Conservation (phyloP, 2,329 filamentous ascomycete genomes). For the Fusarium humuli region DNA sequence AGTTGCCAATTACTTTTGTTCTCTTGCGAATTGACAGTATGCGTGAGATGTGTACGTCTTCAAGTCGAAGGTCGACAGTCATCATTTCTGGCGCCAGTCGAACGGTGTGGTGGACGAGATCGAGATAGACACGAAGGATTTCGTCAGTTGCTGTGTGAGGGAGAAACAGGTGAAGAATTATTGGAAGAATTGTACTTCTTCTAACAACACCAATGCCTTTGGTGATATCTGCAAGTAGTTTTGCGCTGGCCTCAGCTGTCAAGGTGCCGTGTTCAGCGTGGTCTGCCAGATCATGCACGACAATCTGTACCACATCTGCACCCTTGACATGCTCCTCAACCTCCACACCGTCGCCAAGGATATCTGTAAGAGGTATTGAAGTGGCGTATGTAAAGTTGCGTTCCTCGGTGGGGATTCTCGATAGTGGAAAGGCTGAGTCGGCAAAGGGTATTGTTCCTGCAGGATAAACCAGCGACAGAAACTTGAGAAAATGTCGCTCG, state of each 20-base stretch:
- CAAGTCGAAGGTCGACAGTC: conserved; percentile 70
- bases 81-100: conserved; percentile 72
- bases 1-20: conserved; percentile 72
- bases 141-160: conserved; percentile 43
- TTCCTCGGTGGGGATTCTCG: conserved; percentile 69
- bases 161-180: conserved; percentile 64
- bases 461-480: conserved; percentile 71
- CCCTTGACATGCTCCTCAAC: conserved; percentile 75
- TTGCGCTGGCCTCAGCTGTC: conserved; percentile 37
- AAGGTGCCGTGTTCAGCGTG: conserved; percentile 30
- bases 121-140: conserved; percentile 58
- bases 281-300: conserved; percentile 52
- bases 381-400: conserved; percentile 75
- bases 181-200: conserved; percentile 70
- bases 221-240: conserved; percentile 64
- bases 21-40: conserved; percentile 64
- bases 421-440: conserved; percentile 74
- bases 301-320: conserved; percentile 74
- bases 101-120: conserved; percentile 69
- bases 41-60: conserved; percentile 61
- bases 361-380: conserved; percentile 68
- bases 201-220: conserved; percentile 70
- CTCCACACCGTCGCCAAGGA: conserved; percentile 66
- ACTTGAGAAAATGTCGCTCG: conserved; percentile 76
- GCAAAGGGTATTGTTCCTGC: conserved; percentile 66